Evolutionary conservation across 2,329 filamentous ascomycete species (phyloP).

Genomic region (Capronia americana): DNA sequence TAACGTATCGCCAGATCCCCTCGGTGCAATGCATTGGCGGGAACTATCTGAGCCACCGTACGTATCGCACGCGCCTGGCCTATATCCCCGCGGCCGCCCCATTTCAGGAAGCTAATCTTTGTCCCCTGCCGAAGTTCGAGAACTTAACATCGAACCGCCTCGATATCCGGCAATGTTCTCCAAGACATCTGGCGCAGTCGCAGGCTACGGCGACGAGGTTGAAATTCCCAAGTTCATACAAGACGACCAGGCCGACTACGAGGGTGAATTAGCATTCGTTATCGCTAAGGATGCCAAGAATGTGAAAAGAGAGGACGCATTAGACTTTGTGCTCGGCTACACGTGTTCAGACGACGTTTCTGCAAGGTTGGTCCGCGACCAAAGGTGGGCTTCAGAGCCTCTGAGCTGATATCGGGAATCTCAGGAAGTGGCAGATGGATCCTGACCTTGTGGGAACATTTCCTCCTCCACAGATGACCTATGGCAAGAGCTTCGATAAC

Average conservation of each 20-base stretch:
- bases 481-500: conserved; percentile 49
- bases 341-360: conserved; percentile 50
- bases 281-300: conserved; percentile 47
- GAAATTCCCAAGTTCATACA: conserved; percentile 15
- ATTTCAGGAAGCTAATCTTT: background rate
- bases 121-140: background rate
- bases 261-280: conserved; percentile 49
- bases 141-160: conserved; percentile 6
- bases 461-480: conserved; percentile 33
- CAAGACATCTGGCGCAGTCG: conserved; percentile 7
- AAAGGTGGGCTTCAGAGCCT: background rate
- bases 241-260: conserved; percentile 44
- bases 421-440: conserved; percentile 18
- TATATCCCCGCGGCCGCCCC: background rate
- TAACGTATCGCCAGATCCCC: conserved; percentile 3
- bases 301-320: conserved; percentile 45
- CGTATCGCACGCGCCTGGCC: background rate
- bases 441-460: conserved; percentile 12
- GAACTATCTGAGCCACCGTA: conserved; percentile 16
- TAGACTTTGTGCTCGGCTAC: conserved; percentile 51
- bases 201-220: conserved; percentile 17
- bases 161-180: conserved; percentile 1
- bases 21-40: conserved; percentile 16
- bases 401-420: background rate
- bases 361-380: conserved; percentile 1